Percentiles rank a stretch among this genome's conserved stretches.
phyloP scores from a whole-genome alignment of 371 early-diverging fungal genomes.

The Syncephalis fuscata region DNA sequence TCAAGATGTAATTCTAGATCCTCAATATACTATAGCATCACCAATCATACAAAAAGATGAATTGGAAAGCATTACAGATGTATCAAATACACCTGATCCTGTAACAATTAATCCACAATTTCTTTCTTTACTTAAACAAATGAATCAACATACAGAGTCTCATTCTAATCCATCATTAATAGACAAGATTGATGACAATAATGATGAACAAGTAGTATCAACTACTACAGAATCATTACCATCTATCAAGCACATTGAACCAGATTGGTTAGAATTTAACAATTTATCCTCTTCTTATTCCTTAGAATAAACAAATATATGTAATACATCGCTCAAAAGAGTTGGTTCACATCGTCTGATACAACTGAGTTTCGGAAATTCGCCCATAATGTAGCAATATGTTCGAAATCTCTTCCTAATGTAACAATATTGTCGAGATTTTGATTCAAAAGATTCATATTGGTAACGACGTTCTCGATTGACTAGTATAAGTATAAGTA shows the following conservation, averaged over 20 bases:
- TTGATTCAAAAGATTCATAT: conserved; percentile 24
- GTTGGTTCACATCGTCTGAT: neutral
- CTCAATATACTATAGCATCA: too few species aligned
- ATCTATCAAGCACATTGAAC: too few species aligned
- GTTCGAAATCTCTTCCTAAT: conserved; percentile 30
- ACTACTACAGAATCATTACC: too few species aligned
- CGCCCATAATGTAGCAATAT: conserved; percentile 26
- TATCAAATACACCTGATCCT: neutral
- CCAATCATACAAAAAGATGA: too few species aligned
- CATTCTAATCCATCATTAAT: too few species aligned
- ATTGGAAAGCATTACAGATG: neutral
- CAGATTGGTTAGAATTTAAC: too few species aligned
- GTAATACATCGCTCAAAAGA: too few species aligned
- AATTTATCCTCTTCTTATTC: too few species aligned
- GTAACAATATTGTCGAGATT: conserved; percentile 32
- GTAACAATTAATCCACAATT: neutral
- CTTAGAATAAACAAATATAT: too few species aligned
- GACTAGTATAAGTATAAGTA: conserved; percentile 14
- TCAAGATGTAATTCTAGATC: too few species aligned
- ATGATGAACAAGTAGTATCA: too few species aligned
- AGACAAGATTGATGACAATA: too few species aligned
- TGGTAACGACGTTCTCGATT: conserved; percentile 23
- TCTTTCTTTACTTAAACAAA: neutral
- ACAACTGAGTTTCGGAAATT: conserved; percentile 13
- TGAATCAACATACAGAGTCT: neutral